phyloP scores from a whole-genome alignment of 495 filamentous ascomycete genomes.

The Chaetomidium leptoderma region DNA sequence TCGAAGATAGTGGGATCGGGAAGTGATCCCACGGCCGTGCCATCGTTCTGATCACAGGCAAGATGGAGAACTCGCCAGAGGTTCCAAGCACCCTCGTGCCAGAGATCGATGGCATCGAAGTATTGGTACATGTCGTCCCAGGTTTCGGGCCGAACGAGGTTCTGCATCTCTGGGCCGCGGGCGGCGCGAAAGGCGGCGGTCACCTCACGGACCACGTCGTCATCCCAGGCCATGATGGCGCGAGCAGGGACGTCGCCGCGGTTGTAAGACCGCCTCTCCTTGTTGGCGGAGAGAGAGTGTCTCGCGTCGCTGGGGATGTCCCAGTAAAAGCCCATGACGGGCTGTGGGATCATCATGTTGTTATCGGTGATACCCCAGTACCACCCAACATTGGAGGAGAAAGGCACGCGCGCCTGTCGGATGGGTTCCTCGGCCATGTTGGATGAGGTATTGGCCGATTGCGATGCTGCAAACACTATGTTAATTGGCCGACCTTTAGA shows the following conservation, averaged over 20 bases:
- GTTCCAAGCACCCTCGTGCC: slow-evolving; percentile 41
- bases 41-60: slow-evolving; percentile 32
- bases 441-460: background rate
- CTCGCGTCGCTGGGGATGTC: slow-evolving; percentile 23
- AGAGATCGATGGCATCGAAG: slow-evolving; percentile 52
- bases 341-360: slow-evolving; percentile 12
- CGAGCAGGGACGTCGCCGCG: slow-evolving; percentile 25
- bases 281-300: slow-evolving; percentile 36
- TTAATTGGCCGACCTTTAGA: background rate
- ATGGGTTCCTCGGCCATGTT: background rate
- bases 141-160: slow-evolving; percentile 18
- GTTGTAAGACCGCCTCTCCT: slow-evolving; percentile 22
- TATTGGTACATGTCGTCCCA: slow-evolving; percentile 46
- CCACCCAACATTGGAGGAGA: background rate
- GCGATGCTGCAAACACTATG: background rate
- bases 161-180: slow-evolving; percentile 32
- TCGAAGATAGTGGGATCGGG: background rate
- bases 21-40: background rate
- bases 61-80: slow-evolving; percentile 37
- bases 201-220: slow-evolving; percentile 23
- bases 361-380: slow-evolving; percentile 2
- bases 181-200: slow-evolving; percentile 30
- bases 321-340: slow-evolving; percentile 28
- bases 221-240: slow-evolving; percentile 18
- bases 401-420: background rate